phyloP scores from a whole-genome alignment of 2,329 filamentous ascomycete species.

The Simplicillium aogashimaense region DNA sequence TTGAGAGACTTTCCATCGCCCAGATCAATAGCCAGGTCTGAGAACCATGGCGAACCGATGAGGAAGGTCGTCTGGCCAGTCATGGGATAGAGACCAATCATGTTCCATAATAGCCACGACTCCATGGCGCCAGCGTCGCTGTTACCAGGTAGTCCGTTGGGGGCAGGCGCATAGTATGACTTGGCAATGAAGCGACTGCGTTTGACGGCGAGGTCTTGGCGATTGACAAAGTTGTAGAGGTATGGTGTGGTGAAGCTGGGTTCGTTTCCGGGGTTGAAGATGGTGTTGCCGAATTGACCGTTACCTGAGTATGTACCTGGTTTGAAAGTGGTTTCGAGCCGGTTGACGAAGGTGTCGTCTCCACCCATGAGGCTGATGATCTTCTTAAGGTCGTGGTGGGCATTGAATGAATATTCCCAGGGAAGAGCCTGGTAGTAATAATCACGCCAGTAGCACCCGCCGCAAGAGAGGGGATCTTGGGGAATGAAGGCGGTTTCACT shows the following conservation, averaged over 20 bases:
- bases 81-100: slow-evolving; percentile 59
- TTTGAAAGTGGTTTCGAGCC: slow-evolving; percentile 52
- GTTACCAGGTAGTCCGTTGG: slow-evolving; percentile 55
- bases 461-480: slow-evolving; percentile 49
- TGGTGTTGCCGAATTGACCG: slow-evolving; percentile 37
- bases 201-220: slow-evolving; percentile 51
- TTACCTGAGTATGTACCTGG: slow-evolving; percentile 31
- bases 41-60: slow-evolving; percentile 54
- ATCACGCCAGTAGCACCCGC: slow-evolving; percentile 57
- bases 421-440: slow-evolving; percentile 48
- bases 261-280: slow-evolving; percentile 61
- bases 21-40: slow-evolving; percentile 47
- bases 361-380: slow-evolving; percentile 48
- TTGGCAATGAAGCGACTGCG: slow-evolving; percentile 50
- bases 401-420: slow-evolving; percentile 59
- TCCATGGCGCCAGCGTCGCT: slow-evolving; percentile 67
- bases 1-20: slow-evolving; percentile 41
- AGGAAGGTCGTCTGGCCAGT: slow-evolving; percentile 61
- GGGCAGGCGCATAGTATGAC: slow-evolving; percentile 44
- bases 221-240: slow-evolving; percentile 57
- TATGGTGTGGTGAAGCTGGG: slow-evolving; percentile 59
- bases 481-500: slow-evolving; percentile 37
- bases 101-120: slow-evolving; percentile 58
- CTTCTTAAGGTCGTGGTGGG: slow-evolving; percentile 53
- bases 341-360: slow-evolving; percentile 38